Percentiles rank a stretch among this genome's conserved stretches.
phyloP scores from a whole-genome alignment of 306 rosid species.

The Glycyrrhiza uralensis region DNA sequence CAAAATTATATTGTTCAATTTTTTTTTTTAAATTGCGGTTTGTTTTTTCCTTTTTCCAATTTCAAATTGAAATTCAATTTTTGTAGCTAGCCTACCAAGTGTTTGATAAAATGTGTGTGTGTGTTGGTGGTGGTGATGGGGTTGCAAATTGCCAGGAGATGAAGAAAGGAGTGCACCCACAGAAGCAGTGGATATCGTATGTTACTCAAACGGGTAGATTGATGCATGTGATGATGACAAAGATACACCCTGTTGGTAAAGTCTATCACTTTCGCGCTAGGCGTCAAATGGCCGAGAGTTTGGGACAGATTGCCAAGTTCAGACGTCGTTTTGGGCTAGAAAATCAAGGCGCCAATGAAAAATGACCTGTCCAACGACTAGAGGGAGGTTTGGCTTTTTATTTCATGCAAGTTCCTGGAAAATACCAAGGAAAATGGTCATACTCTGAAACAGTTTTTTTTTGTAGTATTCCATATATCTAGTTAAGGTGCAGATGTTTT shows the following conservation, averaged over 20 bases:
- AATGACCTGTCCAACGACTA: slow-evolving; percentile 24
- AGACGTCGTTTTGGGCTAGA: slow-evolving; percentile 64
- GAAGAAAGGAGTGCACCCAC: slow-evolving; percentile 96
- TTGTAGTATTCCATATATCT: neutral
- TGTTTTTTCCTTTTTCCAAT: too few species aligned
- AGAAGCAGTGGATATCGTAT: slow-evolving; percentile 91
- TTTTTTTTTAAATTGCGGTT: neutral
- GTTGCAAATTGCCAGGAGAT: slow-evolving; percentile 36
- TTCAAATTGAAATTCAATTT: neutral
- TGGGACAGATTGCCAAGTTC: slow-evolving; percentile 88
- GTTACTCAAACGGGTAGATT: slow-evolving; percentile 89
- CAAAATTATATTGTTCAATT: neutral
- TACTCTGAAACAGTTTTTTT: neutral
- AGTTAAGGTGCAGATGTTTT: slow-evolving; percentile 10
- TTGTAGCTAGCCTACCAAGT: slow-evolving; percentile 10
- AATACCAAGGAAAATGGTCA: neutral
- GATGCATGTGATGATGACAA: slow-evolving; percentile 85
- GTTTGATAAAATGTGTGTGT: slow-evolving; percentile 37
- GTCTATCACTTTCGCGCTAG: slow-evolving; percentile 87
- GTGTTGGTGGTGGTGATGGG: neutral
- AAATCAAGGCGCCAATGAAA: slow-evolving; percentile 32
- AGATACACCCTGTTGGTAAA: slow-evolving; percentile 80
- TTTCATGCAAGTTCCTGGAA: neutral
- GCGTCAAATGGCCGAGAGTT: slow-evolving; percentile 83
- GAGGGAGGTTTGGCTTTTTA: slow-evolving; percentile 13